phyloP scores from a whole-genome alignment of 768 basidiomycete species.

The Lyophyllum semitale region DNA sequence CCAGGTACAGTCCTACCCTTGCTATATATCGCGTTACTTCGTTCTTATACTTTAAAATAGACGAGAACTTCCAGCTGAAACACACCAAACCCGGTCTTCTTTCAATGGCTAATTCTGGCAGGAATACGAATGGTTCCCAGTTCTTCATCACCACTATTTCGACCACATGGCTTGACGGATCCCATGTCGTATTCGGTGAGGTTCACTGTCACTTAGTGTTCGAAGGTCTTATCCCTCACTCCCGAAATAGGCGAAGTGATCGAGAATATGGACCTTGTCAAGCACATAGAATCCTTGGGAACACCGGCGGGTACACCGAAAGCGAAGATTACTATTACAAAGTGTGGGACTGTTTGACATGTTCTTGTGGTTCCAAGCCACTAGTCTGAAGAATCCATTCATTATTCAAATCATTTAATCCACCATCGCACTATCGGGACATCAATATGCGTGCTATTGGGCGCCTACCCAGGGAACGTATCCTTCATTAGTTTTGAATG shows the following conservation, averaged over 20 bases:
- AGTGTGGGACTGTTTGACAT: slow-evolving; percentile 18
- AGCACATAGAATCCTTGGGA: slow-evolving; percentile 53
- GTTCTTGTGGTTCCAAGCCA: no score
- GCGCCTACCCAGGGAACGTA: no score
- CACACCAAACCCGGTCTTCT: slow-evolving; percentile 68
- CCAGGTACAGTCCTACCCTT: slow-evolving; percentile 47
- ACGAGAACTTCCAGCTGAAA: slow-evolving; percentile 79
- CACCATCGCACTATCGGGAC: no score
- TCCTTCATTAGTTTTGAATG: no score
- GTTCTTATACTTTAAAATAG: slow-evolving; percentile 30
- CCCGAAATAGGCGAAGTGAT: slow-evolving; percentile 54
- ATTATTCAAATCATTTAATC: no score
- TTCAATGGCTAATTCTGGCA: slow-evolving; percentile 86
- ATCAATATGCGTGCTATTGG: no score
- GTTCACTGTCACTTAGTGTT: not conserved
- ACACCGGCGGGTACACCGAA: slow-evolving; percentile 38
- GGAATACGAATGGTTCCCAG: slow-evolving; percentile 80
- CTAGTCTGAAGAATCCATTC: no score
- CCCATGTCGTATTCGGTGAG: slow-evolving; percentile 31
- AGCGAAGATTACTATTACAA: slow-evolving; percentile 54
- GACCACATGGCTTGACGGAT: slow-evolving; percentile 62
- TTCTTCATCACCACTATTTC: slow-evolving; percentile 80
- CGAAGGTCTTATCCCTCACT: not conserved
- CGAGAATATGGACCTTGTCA: slow-evolving; percentile 65
- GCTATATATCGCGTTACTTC: slow-evolving; percentile 32